Conservation (phyloP, 139 green algal genomes). For the Tetraselmis chui region DNA sequence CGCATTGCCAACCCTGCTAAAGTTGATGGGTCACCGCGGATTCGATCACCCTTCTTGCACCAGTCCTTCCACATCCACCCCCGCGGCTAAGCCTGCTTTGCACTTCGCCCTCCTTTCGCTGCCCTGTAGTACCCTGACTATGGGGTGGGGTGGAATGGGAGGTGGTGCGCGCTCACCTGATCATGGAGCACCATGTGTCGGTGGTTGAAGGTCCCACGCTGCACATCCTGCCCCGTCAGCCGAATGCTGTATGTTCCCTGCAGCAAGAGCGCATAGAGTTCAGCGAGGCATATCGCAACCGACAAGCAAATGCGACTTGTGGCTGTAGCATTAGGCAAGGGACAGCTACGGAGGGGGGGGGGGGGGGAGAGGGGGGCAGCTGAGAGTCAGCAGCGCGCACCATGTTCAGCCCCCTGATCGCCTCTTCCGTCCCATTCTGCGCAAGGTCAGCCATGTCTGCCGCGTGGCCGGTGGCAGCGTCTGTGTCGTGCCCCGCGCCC, state of each 20-base stretch:
- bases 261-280: neutral
- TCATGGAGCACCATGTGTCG: conserved; percentile 64
- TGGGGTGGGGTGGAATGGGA: no score
- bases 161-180: conserved; percentile 20
- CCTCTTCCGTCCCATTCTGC: neutral
- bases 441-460: neutral
- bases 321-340: no score
- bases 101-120: no score
- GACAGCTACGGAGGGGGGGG: neutral
- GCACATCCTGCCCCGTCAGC: conserved; percentile 70
- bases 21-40: no score
- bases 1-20: no score
- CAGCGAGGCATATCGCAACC: no score
- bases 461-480: neutral
- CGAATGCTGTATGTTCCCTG: conserved; percentile 30
- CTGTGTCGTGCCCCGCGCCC: neutral
- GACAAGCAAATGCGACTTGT: no score
- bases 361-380: neutral
- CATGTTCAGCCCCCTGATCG: neutral
- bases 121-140: no score
- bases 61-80: no score
- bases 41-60: no score
- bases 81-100: no score
- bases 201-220: conserved; percentile 80
- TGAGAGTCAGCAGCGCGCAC: neutral